Conservation (phyloP, 2,329 filamentous ascomycete genomes). For the Diaporthe capsici region DNA sequence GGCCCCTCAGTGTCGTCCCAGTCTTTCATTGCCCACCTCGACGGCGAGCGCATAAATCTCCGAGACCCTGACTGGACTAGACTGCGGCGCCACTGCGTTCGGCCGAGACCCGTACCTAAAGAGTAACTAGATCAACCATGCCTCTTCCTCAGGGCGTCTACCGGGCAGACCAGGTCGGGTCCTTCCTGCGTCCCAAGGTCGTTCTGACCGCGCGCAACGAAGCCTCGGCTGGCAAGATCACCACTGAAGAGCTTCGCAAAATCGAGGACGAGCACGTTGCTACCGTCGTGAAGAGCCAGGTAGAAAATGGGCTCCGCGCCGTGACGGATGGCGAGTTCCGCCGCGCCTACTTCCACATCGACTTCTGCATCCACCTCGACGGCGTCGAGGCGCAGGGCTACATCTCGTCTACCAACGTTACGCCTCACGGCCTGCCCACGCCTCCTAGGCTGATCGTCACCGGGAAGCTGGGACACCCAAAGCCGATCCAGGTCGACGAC, state of each 20-base stretch:
- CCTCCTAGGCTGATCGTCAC: conserved; percentile 68
- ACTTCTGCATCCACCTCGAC: conserved; percentile 68
- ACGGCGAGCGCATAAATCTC: background rate
- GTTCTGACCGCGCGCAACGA: conserved; percentile 65
- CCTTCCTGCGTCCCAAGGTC: conserved; percentile 65
- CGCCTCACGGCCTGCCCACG: conserved; percentile 61
- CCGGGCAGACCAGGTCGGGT: conserved; percentile 70
- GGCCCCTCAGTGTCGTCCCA: background rate
- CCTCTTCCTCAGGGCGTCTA: conserved; percentile 59
- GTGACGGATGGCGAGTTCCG: conserved; percentile 71
- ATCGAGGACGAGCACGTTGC: conserved; percentile 66
- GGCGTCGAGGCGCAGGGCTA: conserved; percentile 66
- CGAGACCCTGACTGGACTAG: background rate
- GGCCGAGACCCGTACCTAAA: background rate
- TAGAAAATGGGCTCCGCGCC: conserved; percentile 62
- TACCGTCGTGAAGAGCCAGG: conserved; percentile 62
- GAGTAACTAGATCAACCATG: conserved; percentile 47
- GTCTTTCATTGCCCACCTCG: background rate
- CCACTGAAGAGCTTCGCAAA: conserved; percentile 59
- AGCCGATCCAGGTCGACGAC: conserved; percentile 69
- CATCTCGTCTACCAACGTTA: conserved; percentile 57
- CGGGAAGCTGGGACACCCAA: conserved; percentile 67
- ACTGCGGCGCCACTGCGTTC: background rate
- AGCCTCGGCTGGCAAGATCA: conserved; percentile 58
- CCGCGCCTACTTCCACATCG: conserved; percentile 70